phyloP scores from a whole-genome alignment of 78 protist genomes.

The Anaeramoeba flamelloides region DNA sequence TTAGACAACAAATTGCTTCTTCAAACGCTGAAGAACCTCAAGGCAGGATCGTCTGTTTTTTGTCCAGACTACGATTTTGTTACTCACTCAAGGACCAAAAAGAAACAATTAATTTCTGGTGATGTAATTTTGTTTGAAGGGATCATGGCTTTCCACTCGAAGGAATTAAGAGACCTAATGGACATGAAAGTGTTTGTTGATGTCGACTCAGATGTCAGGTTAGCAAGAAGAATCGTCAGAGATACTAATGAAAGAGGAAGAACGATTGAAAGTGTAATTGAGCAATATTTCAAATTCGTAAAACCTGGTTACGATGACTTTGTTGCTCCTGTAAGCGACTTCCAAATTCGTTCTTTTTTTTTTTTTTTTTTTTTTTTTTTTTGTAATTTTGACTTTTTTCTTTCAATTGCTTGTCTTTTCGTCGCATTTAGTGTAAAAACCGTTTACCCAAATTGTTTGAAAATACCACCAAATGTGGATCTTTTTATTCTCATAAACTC shows the following conservation, averaged over 20 bases:
- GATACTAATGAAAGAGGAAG: slow-evolving; percentile 53
- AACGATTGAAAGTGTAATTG: slow-evolving; percentile 32
- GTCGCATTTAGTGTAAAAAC: no score
- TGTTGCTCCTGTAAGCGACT: no score
- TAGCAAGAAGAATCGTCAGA: slow-evolving; percentile 23
- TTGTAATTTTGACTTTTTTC: no score
- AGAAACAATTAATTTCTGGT: slow-evolving; percentile 23
- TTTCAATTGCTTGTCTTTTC: no score
- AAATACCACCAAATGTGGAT: no score
- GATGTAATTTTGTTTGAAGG: slow-evolving; percentile 59
- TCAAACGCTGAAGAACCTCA: slow-evolving; percentile 10
- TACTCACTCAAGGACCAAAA: slow-evolving; percentile 26
- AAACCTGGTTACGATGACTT: slow-evolving; percentile 60
- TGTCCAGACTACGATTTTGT: slow-evolving; percentile 43
- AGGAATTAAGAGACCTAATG: slow-evolving; percentile 29
- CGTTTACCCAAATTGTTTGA: no score
- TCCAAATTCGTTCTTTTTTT: no score
- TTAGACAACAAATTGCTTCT: slow-evolving; percentile 12
- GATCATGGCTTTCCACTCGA: slow-evolving; percentile 35
- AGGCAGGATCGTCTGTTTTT: slow-evolving; percentile 21
- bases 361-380: no score
- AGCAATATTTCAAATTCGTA: slow-evolving; percentile 47
- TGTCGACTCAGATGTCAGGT: slow-evolving; percentile 49
- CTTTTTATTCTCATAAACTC: no score
- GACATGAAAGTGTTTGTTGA: slow-evolving; percentile 58